Conservation (phyloP, 1,284 basidiomycete species). For the Moesziomyces aphidis region DNA sequence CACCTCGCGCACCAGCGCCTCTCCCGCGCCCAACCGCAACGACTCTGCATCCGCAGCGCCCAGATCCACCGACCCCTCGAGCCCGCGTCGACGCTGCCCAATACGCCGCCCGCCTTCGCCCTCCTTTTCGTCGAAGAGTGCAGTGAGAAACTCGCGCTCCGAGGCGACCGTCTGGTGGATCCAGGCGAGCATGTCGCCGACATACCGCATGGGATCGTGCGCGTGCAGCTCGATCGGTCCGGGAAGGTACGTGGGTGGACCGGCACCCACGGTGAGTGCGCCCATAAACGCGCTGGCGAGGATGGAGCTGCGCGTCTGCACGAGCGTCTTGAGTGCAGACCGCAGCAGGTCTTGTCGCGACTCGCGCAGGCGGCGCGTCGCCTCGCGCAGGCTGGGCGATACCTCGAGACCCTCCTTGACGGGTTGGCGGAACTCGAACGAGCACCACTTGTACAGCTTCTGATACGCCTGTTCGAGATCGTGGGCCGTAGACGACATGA, state of each 20-base stretch:
- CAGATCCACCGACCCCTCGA: slow-evolving; percentile 55
- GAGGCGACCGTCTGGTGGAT: slow-evolving; percentile 94
- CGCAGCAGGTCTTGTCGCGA: slow-evolving; percentile 71
- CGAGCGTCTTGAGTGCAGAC: slow-evolving; percentile 77
- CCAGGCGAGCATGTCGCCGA: slow-evolving; percentile 99
- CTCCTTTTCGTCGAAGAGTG: slow-evolving; percentile 52
- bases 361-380: slow-evolving; percentile 78
- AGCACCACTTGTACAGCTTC: slow-evolving; percentile 87
- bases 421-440: slow-evolving; percentile 82
- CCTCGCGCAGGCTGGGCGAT: slow-evolving; percentile 77
- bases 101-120: slow-evolving; percentile 70
- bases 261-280: slow-evolving; percentile 87
- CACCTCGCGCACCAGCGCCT: slow-evolving; percentile 74
- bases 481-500: slow-evolving; percentile 78
- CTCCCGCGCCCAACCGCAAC: slow-evolving; percentile 23
- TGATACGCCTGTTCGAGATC: slow-evolving; percentile 89
- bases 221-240: slow-evolving; percentile 96
- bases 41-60: slow-evolving; percentile 21
- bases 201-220: slow-evolving; percentile 93
- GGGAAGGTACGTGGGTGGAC: slow-evolving; percentile 79
- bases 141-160: slow-evolving; percentile 78
- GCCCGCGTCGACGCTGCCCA: slow-evolving; percentile 38
- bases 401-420: slow-evolving; percentile 76
- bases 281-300: slow-evolving; percentile 84
- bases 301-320: slow-evolving; percentile 82